Percentiles rank a stretch among this genome's conserved stretches.
phyloP scores from a whole-genome alignment of 331 rosid genomes.

The Saraca asoca region DNA sequence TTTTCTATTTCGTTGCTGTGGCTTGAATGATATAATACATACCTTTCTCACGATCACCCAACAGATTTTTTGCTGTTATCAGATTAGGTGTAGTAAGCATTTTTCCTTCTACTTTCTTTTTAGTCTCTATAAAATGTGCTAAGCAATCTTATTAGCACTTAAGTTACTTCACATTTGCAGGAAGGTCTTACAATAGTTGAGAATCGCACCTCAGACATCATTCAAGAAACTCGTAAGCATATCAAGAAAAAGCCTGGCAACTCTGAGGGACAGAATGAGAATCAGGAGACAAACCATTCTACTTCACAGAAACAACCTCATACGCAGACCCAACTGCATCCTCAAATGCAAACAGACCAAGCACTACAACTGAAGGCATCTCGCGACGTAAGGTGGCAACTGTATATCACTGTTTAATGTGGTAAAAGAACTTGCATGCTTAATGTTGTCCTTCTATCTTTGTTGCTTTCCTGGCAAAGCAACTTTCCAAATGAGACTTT shows the following conservation, averaged over 20 bases:
- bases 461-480: neutral
- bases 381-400: conserved; percentile 98
- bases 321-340: conserved; percentile 41
- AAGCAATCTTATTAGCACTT: conserved; percentile 26
- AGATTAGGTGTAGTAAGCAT: too few relatives aligned
- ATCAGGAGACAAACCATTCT: conserved; percentile 51
- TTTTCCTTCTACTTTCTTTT: too few relatives aligned
- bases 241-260: conserved; percentile 66
- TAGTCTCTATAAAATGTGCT: neutral
- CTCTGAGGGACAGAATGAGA: conserved; percentile 40
- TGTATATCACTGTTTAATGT: conserved; percentile 67
- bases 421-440: conserved; percentile 35
- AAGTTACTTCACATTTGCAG: conserved; percentile 44
- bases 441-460: neutral
- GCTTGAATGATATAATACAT: neutral
- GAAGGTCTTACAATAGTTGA: conserved; percentile 79
- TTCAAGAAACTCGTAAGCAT: conserved; percentile 96
- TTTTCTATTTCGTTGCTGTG: neutral
- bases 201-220: conserved; percentile 76
- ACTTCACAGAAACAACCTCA: conserved; percentile 46
- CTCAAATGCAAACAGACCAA: conserved; percentile 60
- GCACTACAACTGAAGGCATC: conserved; percentile 98
- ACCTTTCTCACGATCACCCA: too few relatives aligned
- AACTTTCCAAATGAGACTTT: neutral
- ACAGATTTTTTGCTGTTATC: too few relatives aligned